Evolutionary conservation across 495 filamentous ascomycete species (phyloP).

Genomic region (Xylaria longipes): DNA sequence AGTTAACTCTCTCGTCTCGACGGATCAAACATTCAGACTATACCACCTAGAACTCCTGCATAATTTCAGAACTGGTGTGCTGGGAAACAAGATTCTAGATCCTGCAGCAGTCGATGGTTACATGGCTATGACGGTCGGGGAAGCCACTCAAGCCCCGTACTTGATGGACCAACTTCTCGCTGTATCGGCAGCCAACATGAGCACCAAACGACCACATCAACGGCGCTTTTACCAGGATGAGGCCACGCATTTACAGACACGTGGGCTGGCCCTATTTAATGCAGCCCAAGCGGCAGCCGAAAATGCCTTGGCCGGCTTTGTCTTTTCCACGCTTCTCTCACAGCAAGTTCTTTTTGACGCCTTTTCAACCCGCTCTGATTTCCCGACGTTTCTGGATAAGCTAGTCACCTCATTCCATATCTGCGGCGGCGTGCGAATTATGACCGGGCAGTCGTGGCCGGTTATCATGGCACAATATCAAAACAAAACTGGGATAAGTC

Average conservation of each 20-base stretch:
- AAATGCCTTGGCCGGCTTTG: slow-evolving; percentile 45
- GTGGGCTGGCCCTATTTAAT: slow-evolving; percentile 47
- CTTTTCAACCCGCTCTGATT: slow-evolving; percentile 28
- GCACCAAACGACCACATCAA: slow-evolving; percentile 27
- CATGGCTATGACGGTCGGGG: slow-evolving; percentile 22
- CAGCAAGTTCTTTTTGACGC: slow-evolving; percentile 50
- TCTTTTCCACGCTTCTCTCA: slow-evolving; percentile 50
- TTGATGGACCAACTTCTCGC: slow-evolving; percentile 50
- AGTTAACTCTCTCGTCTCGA: neutral
- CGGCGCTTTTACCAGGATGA: slow-evolving; percentile 41
- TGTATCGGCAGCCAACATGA: slow-evolving; percentile 48
- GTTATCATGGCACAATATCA: slow-evolving; percentile 7
- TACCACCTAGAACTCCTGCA: slow-evolving; percentile 39
- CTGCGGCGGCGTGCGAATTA: slow-evolving; percentile 44
- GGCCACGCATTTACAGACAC: slow-evolving; percentile 47
- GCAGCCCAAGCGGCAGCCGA: slow-evolving; percentile 30
- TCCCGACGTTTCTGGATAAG: slow-evolving; percentile 43
- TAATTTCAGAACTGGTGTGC: slow-evolving; percentile 22
- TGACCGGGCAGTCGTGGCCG: slow-evolving; percentile 1
- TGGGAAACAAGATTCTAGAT: neutral
- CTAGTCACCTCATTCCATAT: slow-evolving; percentile 48
- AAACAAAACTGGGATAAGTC: slow-evolving; percentile 3
- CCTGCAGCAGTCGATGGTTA: neutral
- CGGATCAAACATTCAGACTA: slow-evolving; percentile 27
- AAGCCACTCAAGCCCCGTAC: slow-evolving; percentile 43